Base-by-base conservation (phyloP, 2,329 filamentous ascomycete genomes). In the Magnaporthiopsis incrustans region DNA sequence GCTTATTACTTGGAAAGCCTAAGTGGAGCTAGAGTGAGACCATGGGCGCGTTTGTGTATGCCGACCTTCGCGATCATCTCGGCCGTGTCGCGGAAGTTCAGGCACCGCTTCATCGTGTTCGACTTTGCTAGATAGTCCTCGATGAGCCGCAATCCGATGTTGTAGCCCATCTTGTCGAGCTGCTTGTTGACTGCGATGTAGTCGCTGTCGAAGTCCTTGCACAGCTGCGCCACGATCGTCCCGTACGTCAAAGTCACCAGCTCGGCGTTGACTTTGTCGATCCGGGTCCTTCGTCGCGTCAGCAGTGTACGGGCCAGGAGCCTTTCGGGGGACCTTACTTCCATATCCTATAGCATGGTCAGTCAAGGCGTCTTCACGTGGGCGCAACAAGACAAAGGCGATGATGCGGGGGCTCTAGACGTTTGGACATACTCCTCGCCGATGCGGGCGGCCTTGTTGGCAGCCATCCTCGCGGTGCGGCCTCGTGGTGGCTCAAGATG, bases 111-210 rank as follows among this genome's bases (percentile, higher is more conserved):
- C 84, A 89, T 89, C 2, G 90, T 92, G 70, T 92, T 94, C 6
- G 92, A 95, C 77, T 97, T 98, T 71, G 95, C 95, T 25, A 99
- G 86, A 73, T 97, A 99, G 77, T 99, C 95, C 71, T 99, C 95
- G 70, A 99, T 97, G 69, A 99, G 79, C 53, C 95, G 90, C 73
- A 98, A 82, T 33, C 95, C 95, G 68, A 99, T 99, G 73, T 98
- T 98, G 79, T 98, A 97, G 64, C 95, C 95, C 95, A 99, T 99
- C 79, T 94, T 96, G 74, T 99, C 95, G 59, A 99, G 84, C 76
- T 99, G 95, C 76, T 94, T 92, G 79, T 99, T 99, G 74, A 99
- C 94, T 75, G 98, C 92, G 62, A 86, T 82, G 74, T 99, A 99
- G 78, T 98, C 92, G 71, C 86, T 88, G 71, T 97, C 92, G 75